Percentiles rank a stretch among this genome's conserved stretches.
These are phyloP conservation scores for Neurospora sp. DNA, from an alignment of 495 filamentous ascomycete genomes.

Conservation along the genomic window DNA sequence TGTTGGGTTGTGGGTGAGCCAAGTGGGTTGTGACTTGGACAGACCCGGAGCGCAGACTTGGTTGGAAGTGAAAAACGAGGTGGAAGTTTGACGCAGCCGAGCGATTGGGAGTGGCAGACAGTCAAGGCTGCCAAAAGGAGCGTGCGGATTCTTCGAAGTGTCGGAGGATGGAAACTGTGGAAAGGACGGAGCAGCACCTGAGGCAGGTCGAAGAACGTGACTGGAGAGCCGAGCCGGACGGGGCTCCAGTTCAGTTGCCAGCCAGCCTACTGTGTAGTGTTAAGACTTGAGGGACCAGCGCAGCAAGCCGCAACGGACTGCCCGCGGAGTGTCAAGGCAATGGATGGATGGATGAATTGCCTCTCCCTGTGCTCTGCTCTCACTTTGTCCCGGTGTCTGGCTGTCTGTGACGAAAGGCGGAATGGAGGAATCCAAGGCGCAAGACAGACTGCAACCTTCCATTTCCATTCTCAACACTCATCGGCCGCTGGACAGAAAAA, in stretches of 20 bases:
- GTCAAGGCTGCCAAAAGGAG: slow-evolving; percentile 15
- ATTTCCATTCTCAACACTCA: slow-evolving; percentile 12
- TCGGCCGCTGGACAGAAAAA: background rate
- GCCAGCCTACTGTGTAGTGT: slow-evolving; percentile 9
- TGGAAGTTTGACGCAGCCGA: background rate
- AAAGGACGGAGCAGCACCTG: background rate
- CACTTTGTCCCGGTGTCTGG: background rate
- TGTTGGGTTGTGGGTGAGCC: background rate
- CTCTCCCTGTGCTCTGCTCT: background rate
- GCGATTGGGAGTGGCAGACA: background rate
- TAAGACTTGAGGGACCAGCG: slow-evolving; percentile 2
- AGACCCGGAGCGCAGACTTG: background rate
- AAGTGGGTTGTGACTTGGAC: background rate
- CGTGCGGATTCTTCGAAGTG: slow-evolving; percentile 10
- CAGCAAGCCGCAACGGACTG: background rate
- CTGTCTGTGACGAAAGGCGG: background rate
- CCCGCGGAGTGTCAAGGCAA: background rate
- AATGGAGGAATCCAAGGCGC: background rate
- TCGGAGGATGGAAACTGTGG: slow-evolving; percentile 9
- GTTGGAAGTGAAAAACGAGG: slow-evolving; percentile 3
- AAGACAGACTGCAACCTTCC: background rate
- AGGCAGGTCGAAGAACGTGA: slow-evolving; percentile 2
- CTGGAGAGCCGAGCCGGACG: slow-evolving; percentile 17
- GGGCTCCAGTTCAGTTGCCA: slow-evolving; percentile 3
- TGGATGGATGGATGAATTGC: background rate